phyloP scores from a whole-genome alignment of 208 protist species.

The Leishmania gerbilli region DNA sequence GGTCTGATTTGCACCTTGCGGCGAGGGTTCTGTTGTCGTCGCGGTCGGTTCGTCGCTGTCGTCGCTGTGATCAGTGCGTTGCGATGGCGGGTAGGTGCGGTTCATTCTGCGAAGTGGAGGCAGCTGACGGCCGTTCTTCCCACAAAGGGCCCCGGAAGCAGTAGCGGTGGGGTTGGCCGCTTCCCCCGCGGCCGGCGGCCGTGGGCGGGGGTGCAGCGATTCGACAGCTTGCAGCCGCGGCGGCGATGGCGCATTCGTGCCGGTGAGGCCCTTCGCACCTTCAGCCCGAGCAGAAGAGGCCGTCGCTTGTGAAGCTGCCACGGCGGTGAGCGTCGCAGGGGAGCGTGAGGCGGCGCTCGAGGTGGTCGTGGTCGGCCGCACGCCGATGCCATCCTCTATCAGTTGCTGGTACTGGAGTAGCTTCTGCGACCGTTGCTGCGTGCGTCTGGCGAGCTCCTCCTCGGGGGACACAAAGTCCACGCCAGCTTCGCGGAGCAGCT shows the following conservation, averaged over 20 bases:
- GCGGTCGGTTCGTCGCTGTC: not conserved
- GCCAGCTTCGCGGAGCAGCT: constrained; percentile 58
- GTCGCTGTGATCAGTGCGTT: not conserved
- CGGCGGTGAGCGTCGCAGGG: not conserved
- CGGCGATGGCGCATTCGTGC: not conserved
- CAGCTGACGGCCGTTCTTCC: not conserved
- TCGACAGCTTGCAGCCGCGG: constrained; percentile 1
- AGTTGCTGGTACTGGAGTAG: constrained; percentile 82
- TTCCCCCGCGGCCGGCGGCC: not conserved
- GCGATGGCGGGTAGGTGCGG: not conserved
- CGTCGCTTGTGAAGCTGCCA: not conserved
- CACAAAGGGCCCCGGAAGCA: too few species aligned
- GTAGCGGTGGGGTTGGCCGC: not conserved
- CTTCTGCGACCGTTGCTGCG: constrained; percentile 62
- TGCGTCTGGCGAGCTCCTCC: constrained; percentile 70
- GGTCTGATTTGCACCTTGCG: not conserved
- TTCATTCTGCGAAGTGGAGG: not conserved
- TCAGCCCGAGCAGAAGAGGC: not conserved
- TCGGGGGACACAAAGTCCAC: constrained; percentile 67
- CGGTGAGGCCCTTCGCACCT: not conserved
- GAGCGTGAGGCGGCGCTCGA: not conserved
- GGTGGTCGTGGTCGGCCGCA: not conserved
- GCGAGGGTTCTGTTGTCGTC: not conserved
- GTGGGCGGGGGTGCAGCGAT: not conserved
- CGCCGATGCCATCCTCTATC: constrained; percentile 44